Conservation (phyloP, 2,329 filamentous ascomycete species). For the Trichoderma sp. region DNA sequence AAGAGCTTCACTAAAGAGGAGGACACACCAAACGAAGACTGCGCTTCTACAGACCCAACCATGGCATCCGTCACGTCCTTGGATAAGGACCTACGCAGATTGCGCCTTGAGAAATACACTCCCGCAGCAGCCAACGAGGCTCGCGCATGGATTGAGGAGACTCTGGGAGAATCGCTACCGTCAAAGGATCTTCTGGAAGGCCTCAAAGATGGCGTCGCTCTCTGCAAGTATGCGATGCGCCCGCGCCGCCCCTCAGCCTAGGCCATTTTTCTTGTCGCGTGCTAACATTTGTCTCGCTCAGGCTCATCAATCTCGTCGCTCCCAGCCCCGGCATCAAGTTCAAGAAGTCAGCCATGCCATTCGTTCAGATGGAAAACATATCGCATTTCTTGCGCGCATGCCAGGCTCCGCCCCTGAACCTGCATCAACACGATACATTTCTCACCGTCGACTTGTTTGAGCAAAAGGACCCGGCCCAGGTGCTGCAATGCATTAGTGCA, state of each 20-base stretch:
- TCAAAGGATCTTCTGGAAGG: slow-evolving; percentile 75
- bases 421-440: slow-evolving; percentile 93
- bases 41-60: slow-evolving; percentile 13
- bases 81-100: slow-evolving; percentile 89
- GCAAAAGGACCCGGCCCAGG: slow-evolving; percentile 91
- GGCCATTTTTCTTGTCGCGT: background rate
- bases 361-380: slow-evolving; percentile 99
- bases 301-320: slow-evolving; percentile 76
- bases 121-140: slow-evolving; percentile 84
- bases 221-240: slow-evolving; percentile 72
- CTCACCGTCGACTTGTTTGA: slow-evolving; percentile 96
- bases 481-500: slow-evolving; percentile 84
- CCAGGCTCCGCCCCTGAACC: slow-evolving; percentile 76
- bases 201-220: slow-evolving; percentile 83
- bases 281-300: slow-evolving; percentile 33
- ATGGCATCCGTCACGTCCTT: slow-evolving; percentile 95
- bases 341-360: slow-evolving; percentile 92
- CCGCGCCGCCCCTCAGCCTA: background rate
- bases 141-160: slow-evolving; percentile 78
- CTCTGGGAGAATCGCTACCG: slow-evolving; percentile 69
- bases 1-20: background rate
- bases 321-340: slow-evolving; percentile 79
- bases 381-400: slow-evolving; percentile 90
- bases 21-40: background rate
- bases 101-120: slow-evolving; percentile 92